Base-by-base conservation (phyloP, 805 yeast species). In the Torulaspora quercuum region DNA sequence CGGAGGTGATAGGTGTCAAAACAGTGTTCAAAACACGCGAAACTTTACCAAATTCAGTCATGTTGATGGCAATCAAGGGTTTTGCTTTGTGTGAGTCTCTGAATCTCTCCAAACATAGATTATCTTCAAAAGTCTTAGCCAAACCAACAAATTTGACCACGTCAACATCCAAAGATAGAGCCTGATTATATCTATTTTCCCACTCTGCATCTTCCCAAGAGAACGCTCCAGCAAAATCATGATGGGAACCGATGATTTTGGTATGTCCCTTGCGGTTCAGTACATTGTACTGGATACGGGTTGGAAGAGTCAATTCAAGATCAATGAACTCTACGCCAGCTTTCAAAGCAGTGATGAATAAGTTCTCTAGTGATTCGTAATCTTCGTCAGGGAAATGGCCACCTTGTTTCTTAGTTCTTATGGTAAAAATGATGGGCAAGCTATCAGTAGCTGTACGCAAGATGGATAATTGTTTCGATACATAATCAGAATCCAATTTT, bases 1-100 rank as follows among this genome's bases (percentile, higher is more conserved):
- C 71, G 49, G 85, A 89, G 1, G 95, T 83, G 6, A 88, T 82
- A 24, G 97, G 97, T 0, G 97, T 89, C 48, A 89, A 66, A 2
- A 82, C 38, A 2, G 73, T 64, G 63, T 90, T 90, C 49, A 83
- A 65, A 4, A 86, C 85, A 44, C 94, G 73, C 1, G 95, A 82
- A 41, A 88, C 64, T 55, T 78, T 83, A 15, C 97, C 97, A 8
- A 57, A 44, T 25, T 68, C 73, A 6, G 92, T 82, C 83, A 82
- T 78, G 59, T 90, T 90, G 52, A 85, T 79, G 5, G 92, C 89
- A 62, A 89, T 76, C 57, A 90, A 68, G 3, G 95, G 95, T 19
- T 58, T 52, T 7, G 48, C 31, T 2, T 64, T 61, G 56, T 84
- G 85, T 2, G 57, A 21, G 0, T 64, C 44, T 56, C 89, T 76